Conservation (phyloP, 2,329 filamentous ascomycete species). For the Alternaria conjuncta region DNA sequence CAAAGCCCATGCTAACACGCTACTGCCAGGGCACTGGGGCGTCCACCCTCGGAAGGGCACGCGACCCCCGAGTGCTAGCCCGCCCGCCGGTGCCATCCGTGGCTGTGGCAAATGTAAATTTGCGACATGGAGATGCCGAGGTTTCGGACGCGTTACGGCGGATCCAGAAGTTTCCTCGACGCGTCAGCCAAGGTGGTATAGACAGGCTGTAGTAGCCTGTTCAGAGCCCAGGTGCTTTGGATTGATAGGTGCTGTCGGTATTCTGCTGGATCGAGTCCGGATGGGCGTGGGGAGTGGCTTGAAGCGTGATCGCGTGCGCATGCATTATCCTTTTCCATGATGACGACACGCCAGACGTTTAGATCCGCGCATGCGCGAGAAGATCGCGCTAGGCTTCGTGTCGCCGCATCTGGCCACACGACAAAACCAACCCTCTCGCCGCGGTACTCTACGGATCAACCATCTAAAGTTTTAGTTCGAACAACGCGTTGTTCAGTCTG, state of each 20-base stretch:
- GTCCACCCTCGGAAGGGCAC: constrained; percentile 25
- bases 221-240: too few species aligned
- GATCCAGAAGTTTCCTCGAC: background rate
- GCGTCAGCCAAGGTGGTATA: too few species aligned
- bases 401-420: background rate
- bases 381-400: background rate
- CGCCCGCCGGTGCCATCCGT: constrained; percentile 23
- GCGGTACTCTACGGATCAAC: background rate
- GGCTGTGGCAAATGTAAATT: constrained; percentile 17
- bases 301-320: background rate
- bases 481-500: background rate
- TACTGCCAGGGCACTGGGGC: constrained; percentile 29
- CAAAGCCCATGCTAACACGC: constrained; percentile 25
- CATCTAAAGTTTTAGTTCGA: background rate
- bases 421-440: background rate
- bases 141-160: constrained; percentile 23
- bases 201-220: too few species aligned
- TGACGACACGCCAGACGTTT: constrained; percentile 5
- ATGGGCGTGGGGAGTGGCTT: background rate
- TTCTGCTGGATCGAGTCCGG: background rate
- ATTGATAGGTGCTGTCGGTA: background rate
- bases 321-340: background rate
- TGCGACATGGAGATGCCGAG: constrained; percentile 18
- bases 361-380: background rate
- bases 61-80: constrained; percentile 21